phyloP scores from a whole-genome alignment of 2,329 filamentous ascomycete species.

The Ophiostoma sp. region DNA sequence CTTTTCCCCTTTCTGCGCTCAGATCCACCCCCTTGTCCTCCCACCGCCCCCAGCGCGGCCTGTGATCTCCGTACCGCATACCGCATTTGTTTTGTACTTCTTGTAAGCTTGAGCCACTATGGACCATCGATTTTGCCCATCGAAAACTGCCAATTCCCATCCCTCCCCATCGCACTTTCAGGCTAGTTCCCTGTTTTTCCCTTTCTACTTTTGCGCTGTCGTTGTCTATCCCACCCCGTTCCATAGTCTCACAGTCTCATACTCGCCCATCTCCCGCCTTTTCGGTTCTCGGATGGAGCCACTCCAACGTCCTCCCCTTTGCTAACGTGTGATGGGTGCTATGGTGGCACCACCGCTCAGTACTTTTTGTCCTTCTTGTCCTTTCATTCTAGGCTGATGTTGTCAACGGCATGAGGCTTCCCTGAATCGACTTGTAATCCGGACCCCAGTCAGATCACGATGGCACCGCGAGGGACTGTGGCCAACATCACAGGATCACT shows the following conservation, averaged over 20 bases:
- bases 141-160: constrained; percentile 12
- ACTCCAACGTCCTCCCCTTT: neutral
- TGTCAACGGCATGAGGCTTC: too few relatives aligned
- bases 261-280: neutral
- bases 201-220: neutral
- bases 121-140: constrained; percentile 9
- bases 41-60: neutral
- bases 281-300: neutral
- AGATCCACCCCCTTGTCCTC: constrained; percentile 4
- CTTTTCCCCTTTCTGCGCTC: neutral
- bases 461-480: neutral
- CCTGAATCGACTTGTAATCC: too few relatives aligned
- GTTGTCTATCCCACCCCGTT: neutral
- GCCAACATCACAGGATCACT: neutral
- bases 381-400: neutral
- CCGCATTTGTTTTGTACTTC: neutral
- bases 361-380: neutral
- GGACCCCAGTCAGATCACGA: neutral
- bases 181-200: neutral
- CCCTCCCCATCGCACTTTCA: constrained; percentile 6
- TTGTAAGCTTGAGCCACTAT: neutral
- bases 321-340: neutral
- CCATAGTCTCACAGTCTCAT: neutral
- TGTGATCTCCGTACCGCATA: neutral
- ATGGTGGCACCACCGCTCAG: neutral